These are phyloP conservation scores for Hirsutella minnesotensis DNA, from an alignment of 2,329 filamentous ascomycete species.

Conservation along the genomic window DNA sequence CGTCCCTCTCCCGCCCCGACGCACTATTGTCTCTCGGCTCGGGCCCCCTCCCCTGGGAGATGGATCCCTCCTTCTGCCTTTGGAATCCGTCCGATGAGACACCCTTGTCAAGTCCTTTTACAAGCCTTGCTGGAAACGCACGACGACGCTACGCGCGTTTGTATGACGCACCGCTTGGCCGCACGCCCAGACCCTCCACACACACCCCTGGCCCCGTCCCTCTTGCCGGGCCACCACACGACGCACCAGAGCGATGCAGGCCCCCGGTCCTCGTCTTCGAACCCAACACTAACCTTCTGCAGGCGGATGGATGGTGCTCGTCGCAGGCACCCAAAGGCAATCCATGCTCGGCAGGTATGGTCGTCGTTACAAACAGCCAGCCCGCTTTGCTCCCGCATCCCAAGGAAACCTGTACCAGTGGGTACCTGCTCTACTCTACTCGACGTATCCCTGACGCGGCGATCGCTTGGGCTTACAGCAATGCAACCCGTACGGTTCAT, in stretches of 20 bases:
- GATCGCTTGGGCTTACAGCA: conserved; percentile 14
- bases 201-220: neutral
- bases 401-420: no score
- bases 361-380: no score
- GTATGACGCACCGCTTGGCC: conserved; percentile 15
- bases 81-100: conserved; percentile 22
- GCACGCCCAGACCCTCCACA: neutral
- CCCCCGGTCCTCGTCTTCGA: conserved; percentile 1
- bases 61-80: conserved; percentile 5
- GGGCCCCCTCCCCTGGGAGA: conserved; percentile 8
- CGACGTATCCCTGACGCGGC: conserved; percentile 5
- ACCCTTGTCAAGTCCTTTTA: conserved; percentile 16
- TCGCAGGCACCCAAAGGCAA: conserved; percentile 7
- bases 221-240: conserved; percentile 1
- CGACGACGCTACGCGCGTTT: conserved; percentile 5
- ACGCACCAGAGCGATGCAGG: neutral
- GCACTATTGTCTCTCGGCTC: conserved; percentile 13
- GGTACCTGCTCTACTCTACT: neutral
- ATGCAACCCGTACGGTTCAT: conserved; percentile 20
- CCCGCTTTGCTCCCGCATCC: no score
- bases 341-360: conserved; percentile 5
- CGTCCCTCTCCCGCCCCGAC: neutral
- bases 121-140: neutral
- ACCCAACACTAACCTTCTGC: neutral
- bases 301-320: neutral